Percentiles rank a stretch among this genome's conserved stretches.
Conservation (phyloP, 768 basidiomycete species). For the Rhodotorula kratochvilovae region DNA sequence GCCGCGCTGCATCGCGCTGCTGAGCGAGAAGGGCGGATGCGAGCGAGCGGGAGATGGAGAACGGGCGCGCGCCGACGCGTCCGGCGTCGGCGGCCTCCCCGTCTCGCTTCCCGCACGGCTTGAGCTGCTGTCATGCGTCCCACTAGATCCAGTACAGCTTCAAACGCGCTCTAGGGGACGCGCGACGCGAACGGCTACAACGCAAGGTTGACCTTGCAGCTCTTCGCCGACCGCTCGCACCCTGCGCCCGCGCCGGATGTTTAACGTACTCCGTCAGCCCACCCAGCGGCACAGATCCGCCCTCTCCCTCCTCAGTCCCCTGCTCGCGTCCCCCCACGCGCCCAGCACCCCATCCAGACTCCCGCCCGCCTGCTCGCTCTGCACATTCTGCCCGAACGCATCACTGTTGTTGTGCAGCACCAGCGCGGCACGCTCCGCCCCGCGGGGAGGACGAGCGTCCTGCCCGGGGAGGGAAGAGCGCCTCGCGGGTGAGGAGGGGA, state of each 20-base stretch:
- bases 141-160: too few species aligned
- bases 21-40: too few species aligned
- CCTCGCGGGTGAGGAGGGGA: neutral
- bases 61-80: too few species aligned
- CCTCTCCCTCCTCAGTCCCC: conserved; percentile 22
- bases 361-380: conserved; percentile 33
- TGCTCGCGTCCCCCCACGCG: conserved; percentile 12
- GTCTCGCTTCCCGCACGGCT: too few species aligned
- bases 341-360: conserved; percentile 37
- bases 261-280: too few species aligned
- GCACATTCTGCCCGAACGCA: conserved; percentile 40
- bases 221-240: too few species aligned
- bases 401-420: conserved; percentile 42
- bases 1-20: neutral
- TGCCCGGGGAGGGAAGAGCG: neutral
- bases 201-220: too few species aligned
- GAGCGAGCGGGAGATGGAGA: neutral
- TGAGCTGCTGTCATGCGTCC: too few species aligned
- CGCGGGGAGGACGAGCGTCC: neutral
- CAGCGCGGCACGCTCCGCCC: conserved; percentile 11
- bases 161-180: too few species aligned
- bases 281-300: conserved; percentile 9
- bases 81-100: too few species aligned
- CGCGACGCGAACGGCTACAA: too few species aligned
- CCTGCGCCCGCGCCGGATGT: too few species aligned